A percentile compares a stretch with the other conserved stretches of the same genome.
Evolutionary conservation across 208 protist genomes (phyloP).

Genomic region (Trypanosomatidae sp.): DNA sequence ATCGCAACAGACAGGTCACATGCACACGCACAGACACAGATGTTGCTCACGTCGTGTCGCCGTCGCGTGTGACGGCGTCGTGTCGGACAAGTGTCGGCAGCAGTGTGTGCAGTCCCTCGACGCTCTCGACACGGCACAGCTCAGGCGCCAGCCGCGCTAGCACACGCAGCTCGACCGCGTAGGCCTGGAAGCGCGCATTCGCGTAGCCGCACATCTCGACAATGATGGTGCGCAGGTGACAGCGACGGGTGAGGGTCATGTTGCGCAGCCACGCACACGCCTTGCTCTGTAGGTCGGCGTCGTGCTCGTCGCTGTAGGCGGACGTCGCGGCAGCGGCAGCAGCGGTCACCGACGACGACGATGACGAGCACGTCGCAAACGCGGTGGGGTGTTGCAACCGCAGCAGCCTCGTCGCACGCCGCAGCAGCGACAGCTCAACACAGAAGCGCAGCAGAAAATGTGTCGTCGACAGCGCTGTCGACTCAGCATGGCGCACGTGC

Average conservation of each 20-base stretch:
- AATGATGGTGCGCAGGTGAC: conserved; percentile 42
- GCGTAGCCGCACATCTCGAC: conserved; percentile 49
- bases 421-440: conserved; percentile 40
- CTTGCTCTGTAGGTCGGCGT: conserved; percentile 27
- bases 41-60: no score
- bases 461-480: conserved; percentile 20
- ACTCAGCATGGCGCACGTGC: conserved; percentile 33
- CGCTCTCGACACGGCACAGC: conserved; percentile 28
- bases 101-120: conserved; percentile 39
- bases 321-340: conserved; percentile 6
- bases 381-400: conserved; percentile 7
- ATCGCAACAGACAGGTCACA: no score
- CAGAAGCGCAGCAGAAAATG: conserved; percentile 53
- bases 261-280: conserved; percentile 35
- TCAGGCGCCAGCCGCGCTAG: conserved; percentile 18
- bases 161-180: conserved; percentile 14
- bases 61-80: no score
- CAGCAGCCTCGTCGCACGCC: conserved; percentile 13
- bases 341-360: no score
- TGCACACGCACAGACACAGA: no score
- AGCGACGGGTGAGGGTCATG: conserved; percentile 22
- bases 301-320: conserved; percentile 7
- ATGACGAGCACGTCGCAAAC: no score
- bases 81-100: no score
- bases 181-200: conserved; percentile 29